Evolutionary conservation across 176 grass and related monocot species (phyloP).

Genomic region (Poa pratensis): DNA sequence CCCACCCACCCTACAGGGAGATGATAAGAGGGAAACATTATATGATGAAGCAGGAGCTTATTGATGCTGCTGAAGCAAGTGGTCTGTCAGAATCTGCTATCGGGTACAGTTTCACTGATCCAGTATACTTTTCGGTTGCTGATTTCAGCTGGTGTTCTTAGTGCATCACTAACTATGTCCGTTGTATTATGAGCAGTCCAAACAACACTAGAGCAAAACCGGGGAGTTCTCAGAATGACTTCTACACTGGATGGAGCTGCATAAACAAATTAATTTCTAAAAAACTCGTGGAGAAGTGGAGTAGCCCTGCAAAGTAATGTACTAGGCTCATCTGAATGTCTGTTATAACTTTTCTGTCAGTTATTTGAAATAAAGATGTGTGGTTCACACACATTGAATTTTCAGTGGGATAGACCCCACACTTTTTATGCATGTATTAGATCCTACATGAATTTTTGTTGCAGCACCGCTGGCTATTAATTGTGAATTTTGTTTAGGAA

Average conservation of each 20-base stretch:
- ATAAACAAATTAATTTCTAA: constrained; percentile 80
- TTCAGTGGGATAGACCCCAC: neutral
- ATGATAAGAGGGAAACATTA: constrained; percentile 53
- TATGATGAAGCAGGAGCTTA: constrained; percentile 90
- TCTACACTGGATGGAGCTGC: constrained; percentile 88
- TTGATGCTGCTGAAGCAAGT: constrained; percentile 86
- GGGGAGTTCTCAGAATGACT: constrained; percentile 61
- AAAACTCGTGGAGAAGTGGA: constrained; percentile 59
- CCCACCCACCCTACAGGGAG: constrained; percentile 37
- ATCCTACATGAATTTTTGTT: neutral
- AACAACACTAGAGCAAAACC: constrained; percentile 75
- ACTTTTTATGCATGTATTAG: constrained; percentile 1
- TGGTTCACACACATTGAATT: neutral
- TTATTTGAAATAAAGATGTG: neutral
- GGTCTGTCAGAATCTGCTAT: constrained; percentile 71
- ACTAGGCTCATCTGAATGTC: constrained; percentile 3
- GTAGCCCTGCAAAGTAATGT: constrained; percentile 76
- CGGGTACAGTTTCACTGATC: constrained; percentile 57
- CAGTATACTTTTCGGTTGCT: neutral
- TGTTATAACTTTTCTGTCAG: neutral
- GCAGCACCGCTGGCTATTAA: neutral
- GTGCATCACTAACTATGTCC: constrained; percentile 19
- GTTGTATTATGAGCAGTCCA: constrained; percentile 53
- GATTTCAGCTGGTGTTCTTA: constrained; percentile 22
- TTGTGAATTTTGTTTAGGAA: neutral